Conservation (phyloP, 306 rosid species). For the Castanea sativa region DNA sequence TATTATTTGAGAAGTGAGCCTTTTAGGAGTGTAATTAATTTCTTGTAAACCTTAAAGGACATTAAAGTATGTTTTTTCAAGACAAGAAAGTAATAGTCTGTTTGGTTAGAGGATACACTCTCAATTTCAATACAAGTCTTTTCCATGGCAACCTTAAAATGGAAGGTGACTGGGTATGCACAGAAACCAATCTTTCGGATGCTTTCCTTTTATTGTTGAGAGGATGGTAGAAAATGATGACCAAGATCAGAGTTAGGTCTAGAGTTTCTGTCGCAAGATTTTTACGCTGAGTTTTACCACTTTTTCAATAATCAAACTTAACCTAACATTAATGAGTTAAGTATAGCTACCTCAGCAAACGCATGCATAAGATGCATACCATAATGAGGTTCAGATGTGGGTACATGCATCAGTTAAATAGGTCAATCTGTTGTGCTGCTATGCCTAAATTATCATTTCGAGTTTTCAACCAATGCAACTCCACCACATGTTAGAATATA, state of each 20-base stretch:
- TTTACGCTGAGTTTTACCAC: neutral
- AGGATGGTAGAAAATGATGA: no score
- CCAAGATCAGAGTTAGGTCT: neutral
- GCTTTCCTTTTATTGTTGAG: neutral
- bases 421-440: neutral
- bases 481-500: neutral
- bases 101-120: no score
- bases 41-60: no score
- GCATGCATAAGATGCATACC: neutral
- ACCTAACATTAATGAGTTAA: neutral
- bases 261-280: conserved; percentile 7
- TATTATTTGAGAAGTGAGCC: no score
- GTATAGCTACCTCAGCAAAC: neutral
- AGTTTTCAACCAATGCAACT: neutral
- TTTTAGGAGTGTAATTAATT: no score
- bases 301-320: conserved; percentile 3
- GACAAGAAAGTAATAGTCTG: no score
- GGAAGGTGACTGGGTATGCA: conserved; percentile 17
- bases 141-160: neutral
- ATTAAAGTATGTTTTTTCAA: no score
- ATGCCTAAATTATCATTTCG: neutral
- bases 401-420: neutral
- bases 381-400: neutral
- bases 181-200: neutral
- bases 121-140: neutral